Base-by-base conservation (phyloP, 768 basidiomycete species). In the Rhodosporidiobolus odoratus region DNA sequence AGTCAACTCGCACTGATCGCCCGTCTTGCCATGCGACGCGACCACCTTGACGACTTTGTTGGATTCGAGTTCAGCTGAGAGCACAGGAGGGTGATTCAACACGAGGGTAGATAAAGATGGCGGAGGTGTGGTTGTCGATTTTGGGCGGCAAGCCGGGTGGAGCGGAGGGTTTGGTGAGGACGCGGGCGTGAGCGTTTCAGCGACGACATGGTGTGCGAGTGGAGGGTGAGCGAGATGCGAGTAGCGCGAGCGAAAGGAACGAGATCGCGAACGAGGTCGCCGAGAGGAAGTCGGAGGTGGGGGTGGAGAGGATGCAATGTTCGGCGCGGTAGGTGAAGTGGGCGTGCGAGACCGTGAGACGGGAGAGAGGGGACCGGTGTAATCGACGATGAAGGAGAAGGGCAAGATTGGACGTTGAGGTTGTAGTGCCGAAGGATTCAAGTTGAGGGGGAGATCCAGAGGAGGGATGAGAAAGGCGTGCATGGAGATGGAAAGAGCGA, bases 11-110 rank as follows among this genome's bases (percentile, higher is more conserved):
- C 85, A 85, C 72, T 89, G 88, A 59, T 90, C 89, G 77, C 91
- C 92, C 10, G 88, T 83, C 86, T 94, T 97, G 82, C 96, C 96
- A 78, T 94, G 90, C 72, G 89, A 91, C 68, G 94, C 95, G 79
- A 90, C 84, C 77, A 99, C 96, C 80, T 91, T 92, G 83, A 95
- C 89, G 78, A 96, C 85, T 83, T 91, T 91, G 81, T 89, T 86
- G n/a, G 95, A 92, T 83, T 99, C 95, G 83, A 98, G 96, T 72
- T 82, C 75, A 54, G 78, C 21, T 50, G 12, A n/a, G n/a, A n/a
- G n/a, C n/a, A n/a, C 75, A 75, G 34, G 38, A 13, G 35, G 2
- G 32, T 40, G 17, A 17, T 9, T 34, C 37, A 40, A 35, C 4
- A 53, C 10, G 32, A 43, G 30, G 8, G 47, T 41, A 35, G 58